Evolutionary conservation across 73 alveolate genomes (phyloP).

Genomic region (Stentor coeruleus): DNA sequence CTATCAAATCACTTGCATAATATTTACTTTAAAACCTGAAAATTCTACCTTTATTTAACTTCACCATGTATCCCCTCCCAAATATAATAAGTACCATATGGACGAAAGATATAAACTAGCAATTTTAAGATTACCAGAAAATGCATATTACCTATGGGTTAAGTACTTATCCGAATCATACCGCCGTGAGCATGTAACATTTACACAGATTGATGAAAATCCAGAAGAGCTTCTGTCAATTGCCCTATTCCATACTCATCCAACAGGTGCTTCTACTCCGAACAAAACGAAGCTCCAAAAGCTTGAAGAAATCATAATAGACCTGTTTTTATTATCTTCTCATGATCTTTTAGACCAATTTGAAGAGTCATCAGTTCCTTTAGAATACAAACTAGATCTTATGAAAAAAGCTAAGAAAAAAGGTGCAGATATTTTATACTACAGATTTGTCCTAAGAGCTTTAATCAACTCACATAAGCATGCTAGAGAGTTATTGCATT

Average conservation of each 20-base stretch:
- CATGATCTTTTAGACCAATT: neutral
- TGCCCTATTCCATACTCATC: slow-evolving; percentile 12
- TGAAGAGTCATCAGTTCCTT: neutral
- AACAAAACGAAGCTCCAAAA: slow-evolving; percentile 1
- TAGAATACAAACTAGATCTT: slow-evolving; percentile 1
- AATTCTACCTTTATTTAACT: no score
- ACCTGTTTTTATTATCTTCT: neutral
- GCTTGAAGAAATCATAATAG: slow-evolving; percentile 11
- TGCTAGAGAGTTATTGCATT: slow-evolving; percentile 15
- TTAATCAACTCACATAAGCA: neutral
- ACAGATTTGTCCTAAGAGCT: slow-evolving; percentile 22
- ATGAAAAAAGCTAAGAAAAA: slow-evolving; percentile 7
- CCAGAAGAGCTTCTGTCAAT: slow-evolving; percentile 8
- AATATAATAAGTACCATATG: no score
- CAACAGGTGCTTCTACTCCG: slow-evolving; percentile 2
- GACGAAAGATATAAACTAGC: slow-evolving; percentile 26
- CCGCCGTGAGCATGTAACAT: slow-evolving; percentile 11
- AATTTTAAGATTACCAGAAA: slow-evolving; percentile 8
- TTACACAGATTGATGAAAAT: neutral
- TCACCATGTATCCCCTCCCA: no score
- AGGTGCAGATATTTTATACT: neutral
- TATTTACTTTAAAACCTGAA: no score
- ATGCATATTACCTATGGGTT: slow-evolving; percentile 13
- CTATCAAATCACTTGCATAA: no score
- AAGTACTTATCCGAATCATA: slow-evolving; percentile 1